phyloP scores from a whole-genome alignment of 2,329 filamentous ascomycete genomes.

The Exserohilum rostratum region DNA sequence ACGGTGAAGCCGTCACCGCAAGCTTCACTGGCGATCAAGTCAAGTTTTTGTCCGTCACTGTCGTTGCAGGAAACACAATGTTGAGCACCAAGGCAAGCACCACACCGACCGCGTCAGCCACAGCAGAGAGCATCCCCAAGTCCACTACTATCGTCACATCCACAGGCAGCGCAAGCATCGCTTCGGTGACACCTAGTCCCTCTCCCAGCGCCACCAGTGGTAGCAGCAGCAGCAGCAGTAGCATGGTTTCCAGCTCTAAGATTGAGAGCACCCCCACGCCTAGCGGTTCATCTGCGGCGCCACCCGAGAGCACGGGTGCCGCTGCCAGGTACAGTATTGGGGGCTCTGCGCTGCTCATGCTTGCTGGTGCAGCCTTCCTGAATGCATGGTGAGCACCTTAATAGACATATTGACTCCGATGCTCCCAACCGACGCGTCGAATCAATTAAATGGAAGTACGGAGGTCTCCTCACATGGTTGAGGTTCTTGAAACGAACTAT shows the following conservation, averaged over 20 bases:
- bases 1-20: conserved; percentile 17
- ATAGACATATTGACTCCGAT: background rate
- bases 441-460: too few species aligned
- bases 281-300: conserved; percentile 10
- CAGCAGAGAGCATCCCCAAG: conserved; percentile 7
- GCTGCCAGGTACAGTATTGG: conserved; percentile 27
- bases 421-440: background rate
- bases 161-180: conserved; percentile 6
- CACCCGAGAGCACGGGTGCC: conserved; percentile 29
- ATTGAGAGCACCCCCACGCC: conserved; percentile 13
- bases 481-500: too few species aligned
- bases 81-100: conserved; percentile 17
- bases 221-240: conserved; percentile 1
- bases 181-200: conserved; percentile 2
- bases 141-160: conserved; percentile 6
- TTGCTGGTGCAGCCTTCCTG: conserved; percentile 30
- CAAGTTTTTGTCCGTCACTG: conserved; percentile 27
- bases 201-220: background rate
- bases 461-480: too few species aligned
- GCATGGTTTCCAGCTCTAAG: conserved; percentile 1
- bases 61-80: conserved; percentile 31
- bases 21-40: conserved; percentile 26
- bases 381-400: conserved; percentile 20
- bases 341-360: conserved; percentile 24
- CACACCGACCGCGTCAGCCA: conserved; percentile 13